Percentiles rank a stretch among this genome's conserved stretches.
phyloP scores from a whole-genome alignment of 2,329 filamentous ascomycete species.

The Phaeoacremonium minimum region DNA sequence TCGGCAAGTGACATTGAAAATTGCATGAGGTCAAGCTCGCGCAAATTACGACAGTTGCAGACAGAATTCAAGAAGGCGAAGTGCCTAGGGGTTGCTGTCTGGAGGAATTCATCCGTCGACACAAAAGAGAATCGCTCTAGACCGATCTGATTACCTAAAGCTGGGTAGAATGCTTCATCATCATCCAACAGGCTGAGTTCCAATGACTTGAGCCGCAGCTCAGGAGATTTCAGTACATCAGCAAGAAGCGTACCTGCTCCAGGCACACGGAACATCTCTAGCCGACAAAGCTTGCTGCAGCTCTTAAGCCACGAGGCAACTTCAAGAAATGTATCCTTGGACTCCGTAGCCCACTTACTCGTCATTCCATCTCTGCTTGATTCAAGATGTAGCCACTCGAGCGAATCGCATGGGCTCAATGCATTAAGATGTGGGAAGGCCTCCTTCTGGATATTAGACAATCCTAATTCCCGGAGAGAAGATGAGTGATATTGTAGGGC shows the following conservation, averaged over 20 bases:
- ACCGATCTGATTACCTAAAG: slow-evolving; percentile 42
- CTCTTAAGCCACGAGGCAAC: slow-evolving; percentile 23
- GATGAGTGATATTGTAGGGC: slow-evolving; percentile 41
- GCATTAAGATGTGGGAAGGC: slow-evolving; percentile 21
- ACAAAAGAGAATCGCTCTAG: slow-evolving; percentile 27
- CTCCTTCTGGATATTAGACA: slow-evolving; percentile 21
- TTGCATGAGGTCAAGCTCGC: slow-evolving; percentile 45
- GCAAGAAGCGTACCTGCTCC: slow-evolving; percentile 48
- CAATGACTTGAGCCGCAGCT: slow-evolving; percentile 40
- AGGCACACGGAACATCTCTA: slow-evolving; percentile 46
- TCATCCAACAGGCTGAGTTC: slow-evolving; percentile 42
- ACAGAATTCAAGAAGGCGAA: slow-evolving; percentile 32
- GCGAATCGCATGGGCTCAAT: slow-evolving; percentile 23
- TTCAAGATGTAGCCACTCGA: slow-evolving; percentile 29
- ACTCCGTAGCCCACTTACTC: slow-evolving; percentile 13
- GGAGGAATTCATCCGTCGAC: slow-evolving; percentile 12
- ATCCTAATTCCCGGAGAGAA: slow-evolving; percentile 25
- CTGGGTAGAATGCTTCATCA: slow-evolving; percentile 46
- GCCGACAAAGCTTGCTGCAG: slow-evolving; percentile 40
- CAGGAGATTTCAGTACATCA: slow-evolving; percentile 33
- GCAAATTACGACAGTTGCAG: slow-evolving; percentile 44
- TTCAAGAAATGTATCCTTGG: slow-evolving; percentile 17
- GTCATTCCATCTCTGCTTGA: slow-evolving; percentile 10
- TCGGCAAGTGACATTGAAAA: slow-evolving; percentile 46
- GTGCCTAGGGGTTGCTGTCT: slow-evolving; percentile 23